Percentiles rank a stretch among this genome's conserved stretches.
Evolutionary conservation across 768 basidiomycete genomes (phyloP).

Genomic region (Trametes villosa): DNA sequence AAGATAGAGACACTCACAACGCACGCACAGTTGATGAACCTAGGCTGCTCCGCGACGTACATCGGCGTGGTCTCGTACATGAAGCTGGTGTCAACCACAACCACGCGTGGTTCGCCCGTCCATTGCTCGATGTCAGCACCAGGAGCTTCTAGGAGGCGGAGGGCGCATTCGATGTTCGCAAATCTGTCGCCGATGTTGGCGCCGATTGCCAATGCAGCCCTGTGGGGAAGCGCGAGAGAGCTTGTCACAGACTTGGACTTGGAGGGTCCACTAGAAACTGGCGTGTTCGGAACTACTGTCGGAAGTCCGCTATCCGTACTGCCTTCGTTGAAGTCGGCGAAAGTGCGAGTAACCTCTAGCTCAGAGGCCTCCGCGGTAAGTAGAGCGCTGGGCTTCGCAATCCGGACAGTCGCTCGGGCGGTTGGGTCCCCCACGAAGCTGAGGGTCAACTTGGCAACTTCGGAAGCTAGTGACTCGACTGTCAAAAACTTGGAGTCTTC

Average conservation of each 20-base stretch:
- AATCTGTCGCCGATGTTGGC: conserved; percentile 91
- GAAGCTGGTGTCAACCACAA: conserved; percentile 79
- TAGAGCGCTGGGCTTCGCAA: conserved; percentile 74
- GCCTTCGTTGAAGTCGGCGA: conserved; percentile 27
- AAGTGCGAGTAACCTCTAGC: conserved; percentile 58
- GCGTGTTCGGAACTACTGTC: too few relatives aligned
- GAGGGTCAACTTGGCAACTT: conserved; percentile 54
- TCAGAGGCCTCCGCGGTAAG: conserved; percentile 66
- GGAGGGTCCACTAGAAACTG: neutral
- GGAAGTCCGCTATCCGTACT: neutral
- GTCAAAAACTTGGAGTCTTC: conserved; percentile 57
- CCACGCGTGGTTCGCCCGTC: conserved; percentile 31
- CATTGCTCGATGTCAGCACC: conserved; percentile 24
- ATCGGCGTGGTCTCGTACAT: conserved; percentile 94
- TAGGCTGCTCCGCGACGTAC: conserved; percentile 91
- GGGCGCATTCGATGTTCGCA: conserved; percentile 76
- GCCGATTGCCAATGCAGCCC: conserved; percentile 78
- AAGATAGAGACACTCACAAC: conserved; percentile 73
- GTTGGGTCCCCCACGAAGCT: conserved; percentile 26
- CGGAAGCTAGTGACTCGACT: conserved; percentile 70
- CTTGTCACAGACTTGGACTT: neutral
- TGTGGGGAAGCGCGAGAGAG: conserved; percentile 29
- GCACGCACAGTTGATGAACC: conserved; percentile 91
- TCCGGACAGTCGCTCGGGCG: conserved; percentile 52
- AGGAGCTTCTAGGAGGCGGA: conserved; percentile 69